Evolutionary conservation across 1,139 yeast genomes (phyloP).

Genomic region (Hansenula sp.): DNA sequence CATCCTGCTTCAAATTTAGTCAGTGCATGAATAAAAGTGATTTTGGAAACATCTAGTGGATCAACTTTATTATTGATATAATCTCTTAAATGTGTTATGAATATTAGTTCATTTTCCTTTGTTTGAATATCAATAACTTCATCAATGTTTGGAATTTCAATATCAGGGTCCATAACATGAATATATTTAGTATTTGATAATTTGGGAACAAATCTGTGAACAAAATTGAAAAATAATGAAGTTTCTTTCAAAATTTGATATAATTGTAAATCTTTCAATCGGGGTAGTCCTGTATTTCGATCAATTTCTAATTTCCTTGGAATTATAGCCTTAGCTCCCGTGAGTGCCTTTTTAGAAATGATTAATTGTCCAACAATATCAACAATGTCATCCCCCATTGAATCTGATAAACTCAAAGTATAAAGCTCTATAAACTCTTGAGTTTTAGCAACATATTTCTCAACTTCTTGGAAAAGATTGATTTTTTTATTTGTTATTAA

Average conservation of each 20-base stretch:
- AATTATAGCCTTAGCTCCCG: background rate
- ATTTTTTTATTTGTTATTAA: no score
- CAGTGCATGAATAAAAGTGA: conserved; percentile 9
- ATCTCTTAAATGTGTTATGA: conserved; percentile 6
- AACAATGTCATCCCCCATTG: background rate
- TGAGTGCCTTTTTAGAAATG: background rate
- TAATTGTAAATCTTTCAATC: background rate
- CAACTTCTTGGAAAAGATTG: background rate
- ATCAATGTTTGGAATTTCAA: background rate
- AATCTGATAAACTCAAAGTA: background rate
- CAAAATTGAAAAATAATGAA: background rate
- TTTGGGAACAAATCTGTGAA: background rate
- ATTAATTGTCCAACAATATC: background rate
- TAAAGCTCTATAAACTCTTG: background rate
- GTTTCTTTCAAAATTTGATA: background rate
- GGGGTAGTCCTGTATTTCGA: background rate
- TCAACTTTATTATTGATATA: conserved; percentile 4
- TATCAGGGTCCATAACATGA: background rate
- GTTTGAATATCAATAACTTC: conserved; percentile 3
- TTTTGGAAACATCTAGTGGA: background rate
- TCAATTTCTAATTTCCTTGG: background rate
- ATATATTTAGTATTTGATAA: background rate
- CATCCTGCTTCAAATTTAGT: conserved; percentile 13
- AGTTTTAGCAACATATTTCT: background rate
- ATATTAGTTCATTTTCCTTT: background rate